Conservation (phyloP, 2,329 filamentous ascomycete genomes). For the Periconia sp. region DNA sequence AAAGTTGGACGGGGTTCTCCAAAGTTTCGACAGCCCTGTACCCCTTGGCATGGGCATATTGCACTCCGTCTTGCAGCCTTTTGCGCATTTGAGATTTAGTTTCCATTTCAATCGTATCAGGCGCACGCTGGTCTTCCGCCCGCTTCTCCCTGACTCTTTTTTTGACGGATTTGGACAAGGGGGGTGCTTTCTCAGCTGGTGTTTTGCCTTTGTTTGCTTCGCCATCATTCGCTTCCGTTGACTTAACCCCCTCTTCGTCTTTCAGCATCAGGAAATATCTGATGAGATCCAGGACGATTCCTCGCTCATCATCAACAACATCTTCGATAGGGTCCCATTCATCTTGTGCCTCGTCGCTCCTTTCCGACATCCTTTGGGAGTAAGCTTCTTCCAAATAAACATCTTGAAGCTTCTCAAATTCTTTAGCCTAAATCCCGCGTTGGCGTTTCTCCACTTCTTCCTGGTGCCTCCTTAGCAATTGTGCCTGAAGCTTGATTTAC, state of each 20-base stretch:
- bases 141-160: slow-evolving; percentile 17
- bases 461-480: slow-evolving; percentile 52
- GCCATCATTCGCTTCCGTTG: not conserved
- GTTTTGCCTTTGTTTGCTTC: not conserved
- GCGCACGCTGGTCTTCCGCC: slow-evolving; percentile 28
- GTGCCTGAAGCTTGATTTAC: slow-evolving; percentile 54
- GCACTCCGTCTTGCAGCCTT: slow-evolving; percentile 46
- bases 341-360: slow-evolving; percentile 33
- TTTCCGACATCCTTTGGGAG: slow-evolving; percentile 44
- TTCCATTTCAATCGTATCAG: slow-evolving; percentile 48
- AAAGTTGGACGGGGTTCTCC: slow-evolving; percentile 26
- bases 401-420: slow-evolving; percentile 49
- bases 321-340: slow-evolving; percentile 55
- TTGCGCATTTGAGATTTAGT: slow-evolving; percentile 44
- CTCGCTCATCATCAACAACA: slow-evolving; percentile 48
- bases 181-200: too few species aligned
- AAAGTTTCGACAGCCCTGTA: slow-evolving; percentile 34
- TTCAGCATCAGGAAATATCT: slow-evolving; percentile 50
- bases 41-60: slow-evolving; percentile 35
- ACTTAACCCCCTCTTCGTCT: slow-evolving; percentile 10
- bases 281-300: slow-evolving; percentile 49
- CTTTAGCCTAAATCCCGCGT: slow-evolving; percentile 42
- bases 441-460: slow-evolving; percentile 48
- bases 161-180: too few species aligned
- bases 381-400: slow-evolving; percentile 48